A percentile compares a stretch with the other conserved stretches of the same genome.
phyloP scores from a whole-genome alignment of 176 grass and related monocot genomes.

The Miscanthus lutarioriparius region DNA sequence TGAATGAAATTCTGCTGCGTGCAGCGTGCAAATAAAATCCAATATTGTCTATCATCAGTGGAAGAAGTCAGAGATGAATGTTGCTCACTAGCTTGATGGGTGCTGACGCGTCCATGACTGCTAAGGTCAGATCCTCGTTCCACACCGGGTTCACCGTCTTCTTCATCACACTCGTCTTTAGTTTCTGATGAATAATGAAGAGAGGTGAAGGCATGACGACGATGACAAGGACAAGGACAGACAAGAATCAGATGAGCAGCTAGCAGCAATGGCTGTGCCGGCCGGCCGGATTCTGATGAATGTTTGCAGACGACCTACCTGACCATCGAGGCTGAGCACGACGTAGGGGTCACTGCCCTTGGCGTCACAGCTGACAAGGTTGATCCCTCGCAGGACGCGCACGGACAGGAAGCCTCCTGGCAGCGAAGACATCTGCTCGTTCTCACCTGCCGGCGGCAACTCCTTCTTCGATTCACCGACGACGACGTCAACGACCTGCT shows the following conservation, averaged over 20 bases:
- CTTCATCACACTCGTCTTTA: constrained; percentile 43
- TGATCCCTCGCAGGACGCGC: constrained; percentile 39
- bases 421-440: constrained; percentile 20
- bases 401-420: constrained; percentile 52
- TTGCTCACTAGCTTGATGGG: constrained; percentile 42
- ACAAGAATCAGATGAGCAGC: background rate
- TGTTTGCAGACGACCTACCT: constrained; percentile 8
- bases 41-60: too few relatives aligned
- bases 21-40: too few relatives aligned
- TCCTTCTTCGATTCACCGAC: background rate
- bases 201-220: background rate
- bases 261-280: too few relatives aligned
- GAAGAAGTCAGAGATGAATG: too few relatives aligned
- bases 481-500: background rate
- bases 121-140: constrained; percentile 44
- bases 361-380: constrained; percentile 51
- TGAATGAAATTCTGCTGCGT: too few relatives aligned
- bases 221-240: too few relatives aligned
- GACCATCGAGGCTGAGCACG: constrained; percentile 44
- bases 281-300: too few relatives aligned
- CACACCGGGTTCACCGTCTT: constrained; percentile 53
- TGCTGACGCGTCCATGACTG: constrained; percentile 21
- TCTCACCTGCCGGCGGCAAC: too few relatives aligned
- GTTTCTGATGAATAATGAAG: background rate
- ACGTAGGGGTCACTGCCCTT: constrained; percentile 57